phyloP scores from a whole-genome alignment of 768 basidiomycete genomes.

The Mycena leptocephala region DNA sequence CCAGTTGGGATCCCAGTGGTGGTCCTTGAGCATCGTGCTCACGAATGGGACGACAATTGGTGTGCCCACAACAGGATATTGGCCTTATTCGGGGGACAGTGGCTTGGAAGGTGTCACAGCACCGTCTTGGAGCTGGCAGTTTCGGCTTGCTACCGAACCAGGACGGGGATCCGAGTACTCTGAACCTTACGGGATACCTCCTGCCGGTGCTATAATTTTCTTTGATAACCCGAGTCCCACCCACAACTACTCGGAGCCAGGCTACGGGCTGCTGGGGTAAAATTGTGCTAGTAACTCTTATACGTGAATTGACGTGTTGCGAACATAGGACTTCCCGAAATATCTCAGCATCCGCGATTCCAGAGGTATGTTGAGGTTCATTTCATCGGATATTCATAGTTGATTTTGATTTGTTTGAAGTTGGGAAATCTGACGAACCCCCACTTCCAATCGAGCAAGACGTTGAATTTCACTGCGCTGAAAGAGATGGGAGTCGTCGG shows the following conservation, averaged over 20 bases:
- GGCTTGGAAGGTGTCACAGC: slow-evolving; percentile 44
- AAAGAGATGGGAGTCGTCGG: slow-evolving; percentile 41
- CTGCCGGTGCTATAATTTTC: slow-evolving; percentile 42
- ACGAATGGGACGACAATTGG: slow-evolving; percentile 46
- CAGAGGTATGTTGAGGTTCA: slow-evolving; percentile 42
- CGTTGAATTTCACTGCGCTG: slow-evolving; percentile 42
- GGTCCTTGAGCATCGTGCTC: slow-evolving; percentile 48
- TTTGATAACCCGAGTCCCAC: slow-evolving; percentile 52
- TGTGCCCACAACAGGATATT: slow-evolving; percentile 50
- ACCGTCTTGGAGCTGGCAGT: slow-evolving; percentile 44
- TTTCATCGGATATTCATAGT: too few species aligned
- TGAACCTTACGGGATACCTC: slow-evolving; percentile 41
- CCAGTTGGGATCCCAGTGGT: slow-evolving; percentile 53
- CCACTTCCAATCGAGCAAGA: slow-evolving; percentile 50
- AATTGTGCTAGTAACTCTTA: neutral
- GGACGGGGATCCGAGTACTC: slow-evolving; percentile 36
- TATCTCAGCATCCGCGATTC: slow-evolving; percentile 41
- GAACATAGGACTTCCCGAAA: slow-evolving; percentile 41
- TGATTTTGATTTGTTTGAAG: slow-evolving; percentile 19
- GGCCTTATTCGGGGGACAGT: slow-evolving; percentile 49
- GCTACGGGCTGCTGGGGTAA: slow-evolving; percentile 48
- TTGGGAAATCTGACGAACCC: slow-evolving; percentile 50
- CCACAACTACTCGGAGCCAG: slow-evolving; percentile 47
- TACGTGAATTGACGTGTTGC: neutral
- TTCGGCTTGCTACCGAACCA: slow-evolving; percentile 40